Percentiles rank a stretch among this genome's conserved stretches.
phyloP scores from a whole-genome alignment of 2,329 filamentous ascomycete genomes.

The Fusarium austroafricanum region DNA sequence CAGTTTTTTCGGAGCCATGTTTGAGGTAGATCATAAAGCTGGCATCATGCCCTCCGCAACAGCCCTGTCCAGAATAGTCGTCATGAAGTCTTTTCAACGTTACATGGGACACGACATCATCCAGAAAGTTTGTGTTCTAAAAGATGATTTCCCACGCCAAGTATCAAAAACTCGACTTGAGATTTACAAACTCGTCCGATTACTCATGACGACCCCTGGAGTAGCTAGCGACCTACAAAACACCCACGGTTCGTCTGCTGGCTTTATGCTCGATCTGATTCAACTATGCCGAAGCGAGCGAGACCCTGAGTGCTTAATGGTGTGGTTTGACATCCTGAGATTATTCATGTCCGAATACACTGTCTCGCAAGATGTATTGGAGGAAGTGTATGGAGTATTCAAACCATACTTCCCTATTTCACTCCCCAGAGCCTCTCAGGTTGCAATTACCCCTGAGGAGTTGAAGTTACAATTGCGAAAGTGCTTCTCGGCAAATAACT shows the following conservation, averaged over 20 bases:
- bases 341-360: slow-evolving; percentile 59
- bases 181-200: slow-evolving; percentile 62
- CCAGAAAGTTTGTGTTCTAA: slow-evolving; percentile 60
- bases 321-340: slow-evolving; percentile 66
- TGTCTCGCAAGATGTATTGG: slow-evolving; percentile 58
- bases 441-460: slow-evolving; percentile 66
- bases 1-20: slow-evolving; percentile 68
- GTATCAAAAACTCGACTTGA: slow-evolving; percentile 62
- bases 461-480: slow-evolving; percentile 64
- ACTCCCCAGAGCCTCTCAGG: slow-evolving; percentile 62
- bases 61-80: slow-evolving; percentile 61
- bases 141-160: slow-evolving; percentile 68
- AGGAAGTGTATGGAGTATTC: slow-evolving; percentile 65
- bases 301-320: slow-evolving; percentile 67
- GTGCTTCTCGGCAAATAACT: slow-evolving; percentile 65
- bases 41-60: slow-evolving; percentile 66
- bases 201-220: slow-evolving; percentile 57
- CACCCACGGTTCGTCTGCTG: slow-evolving; percentile 56
- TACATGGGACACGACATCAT: slow-evolving; percentile 62
- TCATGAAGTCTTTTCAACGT: slow-evolving; percentile 64
- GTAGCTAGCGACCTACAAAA: slow-evolving; percentile 59
- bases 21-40: slow-evolving; percentile 69
- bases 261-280: slow-evolving; percentile 63
- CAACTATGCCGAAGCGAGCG: slow-evolving; percentile 66
- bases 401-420: slow-evolving; percentile 72